These are phyloP conservation scores for Geotrichum fermentans DNA, from an alignment of 1,139 yeast species.

Conservation along the genomic window DNA sequence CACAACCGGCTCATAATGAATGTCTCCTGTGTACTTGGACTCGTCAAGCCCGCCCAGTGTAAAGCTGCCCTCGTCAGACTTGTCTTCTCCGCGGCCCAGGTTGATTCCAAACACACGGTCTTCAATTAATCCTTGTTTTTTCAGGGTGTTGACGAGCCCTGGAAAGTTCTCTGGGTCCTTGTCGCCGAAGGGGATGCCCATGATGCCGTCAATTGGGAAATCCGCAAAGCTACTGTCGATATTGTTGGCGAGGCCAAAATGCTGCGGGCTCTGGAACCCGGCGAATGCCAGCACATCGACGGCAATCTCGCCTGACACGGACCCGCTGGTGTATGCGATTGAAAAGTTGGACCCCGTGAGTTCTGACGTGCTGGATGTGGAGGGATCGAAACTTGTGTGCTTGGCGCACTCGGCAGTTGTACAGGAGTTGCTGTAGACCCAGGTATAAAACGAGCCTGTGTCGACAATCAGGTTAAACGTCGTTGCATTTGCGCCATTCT, in stretches of 20 bases:
- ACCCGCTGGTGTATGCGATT: slow-evolving; percentile 53
- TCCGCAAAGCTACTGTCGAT: slow-evolving; percentile 53
- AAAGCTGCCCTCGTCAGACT: slow-evolving; percentile 54
- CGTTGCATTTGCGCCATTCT: not conserved
- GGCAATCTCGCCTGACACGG: slow-evolving; percentile 48
- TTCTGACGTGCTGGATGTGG: slow-evolving; percentile 28
- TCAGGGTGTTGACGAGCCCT: slow-evolving; percentile 41
- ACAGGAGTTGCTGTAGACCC: slow-evolving; percentile 58
- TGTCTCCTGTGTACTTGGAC: slow-evolving; percentile 43
- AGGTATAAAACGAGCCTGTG: slow-evolving; percentile 61
- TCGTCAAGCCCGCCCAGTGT: slow-evolving; percentile 44
- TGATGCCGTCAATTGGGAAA: slow-evolving; percentile 55
- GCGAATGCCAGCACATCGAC: slow-evolving; percentile 43
- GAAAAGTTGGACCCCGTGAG: slow-evolving; percentile 38
- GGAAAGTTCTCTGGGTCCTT: slow-evolving; percentile 31
- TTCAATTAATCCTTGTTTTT: slow-evolving; percentile 38
- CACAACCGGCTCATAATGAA: slow-evolving; percentile 36
- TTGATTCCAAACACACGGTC: slow-evolving; percentile 43
- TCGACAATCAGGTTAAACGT: slow-evolving; percentile 53
- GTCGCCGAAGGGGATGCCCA: slow-evolving; percentile 50
- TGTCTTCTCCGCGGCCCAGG: slow-evolving; percentile 39
- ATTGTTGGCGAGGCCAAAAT: slow-evolving; percentile 50
- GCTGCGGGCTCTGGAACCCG: slow-evolving; percentile 43
- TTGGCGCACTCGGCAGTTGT: slow-evolving; percentile 44
- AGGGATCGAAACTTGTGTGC: slow-evolving; percentile 36